Conservation (phyloP, 106 monocot species). For the Phalaenopsis equestris region DNA sequence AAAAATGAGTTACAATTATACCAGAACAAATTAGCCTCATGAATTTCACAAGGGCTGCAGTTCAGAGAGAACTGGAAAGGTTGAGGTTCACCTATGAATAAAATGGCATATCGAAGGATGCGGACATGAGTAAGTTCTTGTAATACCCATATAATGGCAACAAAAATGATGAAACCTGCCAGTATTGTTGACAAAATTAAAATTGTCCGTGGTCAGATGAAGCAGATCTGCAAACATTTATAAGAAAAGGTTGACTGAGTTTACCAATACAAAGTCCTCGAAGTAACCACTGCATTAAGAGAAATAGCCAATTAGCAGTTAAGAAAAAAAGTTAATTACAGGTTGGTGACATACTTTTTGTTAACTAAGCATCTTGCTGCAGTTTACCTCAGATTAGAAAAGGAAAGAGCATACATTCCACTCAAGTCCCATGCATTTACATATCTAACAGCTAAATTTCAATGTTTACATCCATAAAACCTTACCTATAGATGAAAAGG, state of each 20-base stretch:
- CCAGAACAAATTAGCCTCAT: neutral
- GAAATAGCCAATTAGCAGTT: neutral
- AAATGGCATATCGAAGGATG: conserved; percentile 71
- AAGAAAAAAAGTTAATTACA: neutral
- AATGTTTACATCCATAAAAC: too few relatives aligned
- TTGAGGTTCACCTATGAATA: conserved; percentile 46
- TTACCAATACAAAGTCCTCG: conserved; percentile 72
- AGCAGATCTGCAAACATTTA: neutral
- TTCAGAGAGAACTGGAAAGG: neutral
- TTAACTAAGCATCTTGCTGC: neutral
- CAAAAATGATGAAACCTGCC: conserved; percentile 83
- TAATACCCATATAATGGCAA: conserved; percentile 73
- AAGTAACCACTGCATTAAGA: conserved; percentile 51
- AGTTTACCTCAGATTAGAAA: neutral
- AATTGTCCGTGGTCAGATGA: neutral
- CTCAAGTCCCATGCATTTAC: too few relatives aligned
- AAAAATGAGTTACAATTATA: neutral
- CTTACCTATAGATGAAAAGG: too few relatives aligned
- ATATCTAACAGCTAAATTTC: too few relatives aligned
- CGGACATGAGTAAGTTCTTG: conserved; percentile 69
- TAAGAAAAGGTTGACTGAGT: conserved; percentile 4
- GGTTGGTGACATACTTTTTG: neutral
- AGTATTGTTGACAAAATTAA: neutral
- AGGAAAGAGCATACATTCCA: too few relatives aligned
- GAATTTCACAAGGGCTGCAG: neutral